Evolutionary conservation across 176 grass and related monocot genomes (phyloP), one percentile per base, ranked within the genome.

Genomic region (Ampelocalamus luodianensis): DNA sequence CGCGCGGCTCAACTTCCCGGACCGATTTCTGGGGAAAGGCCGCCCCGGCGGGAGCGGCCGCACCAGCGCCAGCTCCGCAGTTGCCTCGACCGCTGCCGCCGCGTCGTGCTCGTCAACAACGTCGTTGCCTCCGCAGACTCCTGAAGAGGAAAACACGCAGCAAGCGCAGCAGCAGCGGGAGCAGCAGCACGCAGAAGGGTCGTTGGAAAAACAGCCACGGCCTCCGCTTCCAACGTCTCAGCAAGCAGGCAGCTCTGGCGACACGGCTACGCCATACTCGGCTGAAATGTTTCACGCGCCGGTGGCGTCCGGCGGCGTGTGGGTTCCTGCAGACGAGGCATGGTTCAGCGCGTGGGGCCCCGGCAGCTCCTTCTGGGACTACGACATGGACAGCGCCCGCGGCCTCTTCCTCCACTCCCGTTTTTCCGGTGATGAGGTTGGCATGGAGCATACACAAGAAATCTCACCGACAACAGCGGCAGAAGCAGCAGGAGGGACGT

Each of bases 321-420:
- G 93, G 93, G 86, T 77, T n/a, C 83, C 82, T 23, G 78, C 88
- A 34, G 96, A 99, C 3, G 96, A 94, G 80, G 90, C 90, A 13
- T 99, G 93, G 96, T 89, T 94, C 84, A 92, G 68, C 86, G 53
- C 84, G 9, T 99, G 96, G 96, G 96, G 93, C 8, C 96, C 96
- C 0, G 91, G 80, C 17, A 99, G 96, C 80, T 91, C 86, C 46
- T 82, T 94, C 37, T 99, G 96, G 96, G 96, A 99, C 80, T 83
- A 90, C 88, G 96, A 96, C 45, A 84, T 99, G 51, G 93, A 99
- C 39, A 89, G 65, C 46, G 79, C 90, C 14, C 92, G 79, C n/a
- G 88, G 79, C 82, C 81, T 99, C 22, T 86, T 94, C 39, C 84
- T 96, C 74, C 91, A 88, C 49, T 88, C 93, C 24, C 96, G 81